These are phyloP conservation scores for Epichloe uncinata DNA, from an alignment of 2,329 filamentous ascomycete genomes.

Conservation along the genomic window DNA sequence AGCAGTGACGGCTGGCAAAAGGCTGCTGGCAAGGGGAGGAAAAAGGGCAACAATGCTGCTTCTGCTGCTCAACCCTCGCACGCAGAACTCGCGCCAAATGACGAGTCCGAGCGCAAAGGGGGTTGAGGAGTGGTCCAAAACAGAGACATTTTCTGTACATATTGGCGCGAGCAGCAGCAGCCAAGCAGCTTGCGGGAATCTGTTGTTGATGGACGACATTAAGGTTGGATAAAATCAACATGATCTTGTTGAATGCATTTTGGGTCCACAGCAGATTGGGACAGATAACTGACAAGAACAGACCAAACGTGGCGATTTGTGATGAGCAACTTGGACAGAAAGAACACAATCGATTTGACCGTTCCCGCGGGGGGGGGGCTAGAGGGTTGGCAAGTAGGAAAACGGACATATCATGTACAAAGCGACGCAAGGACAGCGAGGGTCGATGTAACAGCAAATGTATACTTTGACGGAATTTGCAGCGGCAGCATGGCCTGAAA, in stretches of 20 bases:
- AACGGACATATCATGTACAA: background rate
- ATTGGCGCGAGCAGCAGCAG: background rate
- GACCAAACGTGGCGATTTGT: background rate
- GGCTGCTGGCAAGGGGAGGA: conserved; percentile 35
- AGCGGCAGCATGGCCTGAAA: background rate
- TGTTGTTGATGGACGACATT: conserved; percentile 1
- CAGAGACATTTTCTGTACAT: background rate
- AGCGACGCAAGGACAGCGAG: background rate
- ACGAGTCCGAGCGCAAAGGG: conserved; percentile 51
- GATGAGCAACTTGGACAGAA: background rate
- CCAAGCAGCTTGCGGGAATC: background rate
- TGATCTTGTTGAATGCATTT: conserved; percentile 4
- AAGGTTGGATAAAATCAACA: conserved; percentile 6
- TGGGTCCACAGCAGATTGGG: background rate
- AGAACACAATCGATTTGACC: background rate
- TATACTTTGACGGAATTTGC: background rate
- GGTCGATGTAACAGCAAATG: background rate
- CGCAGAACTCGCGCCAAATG: conserved; percentile 42
- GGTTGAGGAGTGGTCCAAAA: conserved; percentile 18
- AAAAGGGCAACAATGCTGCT: conserved; percentile 33
- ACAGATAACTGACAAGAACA: conserved; percentile 3
- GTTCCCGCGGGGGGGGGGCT: background rate
- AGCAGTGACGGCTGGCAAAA: conserved; percentile 46
- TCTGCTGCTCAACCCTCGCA: conserved; percentile 25
- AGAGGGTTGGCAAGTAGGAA: background rate